Conservation (phyloP, 2,329 filamentous ascomycete genomes). For the Fusarium irregulare region DNA sequence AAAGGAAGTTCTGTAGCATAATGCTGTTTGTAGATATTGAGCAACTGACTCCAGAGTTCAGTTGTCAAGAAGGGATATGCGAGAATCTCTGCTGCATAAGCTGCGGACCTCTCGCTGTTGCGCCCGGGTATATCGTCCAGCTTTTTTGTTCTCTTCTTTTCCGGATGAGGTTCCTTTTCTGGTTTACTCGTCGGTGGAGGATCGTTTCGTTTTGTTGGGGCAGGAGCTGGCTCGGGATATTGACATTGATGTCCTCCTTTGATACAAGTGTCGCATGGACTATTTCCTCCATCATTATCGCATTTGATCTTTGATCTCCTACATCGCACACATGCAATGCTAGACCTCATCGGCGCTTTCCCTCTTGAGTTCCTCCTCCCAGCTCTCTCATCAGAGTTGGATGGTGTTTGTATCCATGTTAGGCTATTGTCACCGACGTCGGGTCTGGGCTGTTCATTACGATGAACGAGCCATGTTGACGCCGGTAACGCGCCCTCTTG, state of each 20-base stretch:
- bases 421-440: neutral
- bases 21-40: conserved; percentile 76
- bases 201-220: conserved; percentile 57
- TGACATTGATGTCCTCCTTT: conserved; percentile 77
- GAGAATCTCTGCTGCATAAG: conserved; percentile 68
- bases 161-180: conserved; percentile 6
- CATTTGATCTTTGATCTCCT: conserved; percentile 88
- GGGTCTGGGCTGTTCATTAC: neutral
- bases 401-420: neutral
- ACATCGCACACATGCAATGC: conserved; percentile 81
- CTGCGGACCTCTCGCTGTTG: neutral
- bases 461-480: neutral
- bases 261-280: conserved; percentile 79
- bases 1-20: conserved; percentile 80
- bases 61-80: conserved; percentile 71
- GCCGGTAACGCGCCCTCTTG: neutral
- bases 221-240: conserved; percentile 65
- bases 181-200: conserved; percentile 18
- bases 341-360: conserved; percentile 74
- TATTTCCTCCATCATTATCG: conserved; percentile 78
- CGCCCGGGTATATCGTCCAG: neutral
- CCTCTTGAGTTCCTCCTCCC: conserved; percentile 27
- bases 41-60: conserved; percentile 75
- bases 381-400: conserved; percentile 22
- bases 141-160: conserved; percentile 12